Evolutionary conservation across 768 basidiomycete species (phyloP).

Genomic region (Auriculariales sp.): DNA sequence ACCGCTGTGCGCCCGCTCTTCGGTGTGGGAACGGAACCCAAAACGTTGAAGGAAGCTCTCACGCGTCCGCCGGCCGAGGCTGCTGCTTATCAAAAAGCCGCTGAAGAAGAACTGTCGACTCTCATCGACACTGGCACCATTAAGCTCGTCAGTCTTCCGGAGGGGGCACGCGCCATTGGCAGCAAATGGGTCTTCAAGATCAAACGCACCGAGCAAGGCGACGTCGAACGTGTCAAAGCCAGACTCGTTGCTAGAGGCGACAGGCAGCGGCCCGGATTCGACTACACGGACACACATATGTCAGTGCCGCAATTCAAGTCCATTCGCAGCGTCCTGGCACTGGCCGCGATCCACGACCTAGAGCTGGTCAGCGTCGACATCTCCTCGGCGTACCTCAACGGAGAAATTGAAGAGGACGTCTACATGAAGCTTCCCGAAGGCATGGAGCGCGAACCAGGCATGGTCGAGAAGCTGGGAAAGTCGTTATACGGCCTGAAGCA

Average conservation of each 20-base stretch:
- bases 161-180: conserved; percentile 13
- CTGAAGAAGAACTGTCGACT: conserved; percentile 2
- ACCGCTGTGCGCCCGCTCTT: neutral
- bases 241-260: conserved; percentile 22
- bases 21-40: neutral
- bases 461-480: conserved; percentile 4
- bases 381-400: conserved; percentile 17
- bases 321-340: conserved; percentile 13
- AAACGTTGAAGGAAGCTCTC: neutral
- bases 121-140: conserved; percentile 9
- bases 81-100: conserved; percentile 4
- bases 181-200: conserved; percentile 19
- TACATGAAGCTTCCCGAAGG: conserved; percentile 19
- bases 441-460: conserved; percentile 1
- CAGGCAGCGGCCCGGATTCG: conserved; percentile 16
- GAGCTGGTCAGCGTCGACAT: conserved; percentile 15
- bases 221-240: conserved; percentile 16
- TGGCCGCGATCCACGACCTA: conserved; percentile 11
- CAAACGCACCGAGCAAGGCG: conserved; percentile 15
- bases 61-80: neutral
- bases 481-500: conserved; percentile 16
- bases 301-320: conserved; percentile 12
- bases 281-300: conserved; percentile 18
- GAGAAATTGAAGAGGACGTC: conserved; percentile 17
- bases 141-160: conserved; percentile 11